Conservation (phyloP, 2,329 filamentous ascomycete genomes). For the Bimuria novae-zelandiae region DNA sequence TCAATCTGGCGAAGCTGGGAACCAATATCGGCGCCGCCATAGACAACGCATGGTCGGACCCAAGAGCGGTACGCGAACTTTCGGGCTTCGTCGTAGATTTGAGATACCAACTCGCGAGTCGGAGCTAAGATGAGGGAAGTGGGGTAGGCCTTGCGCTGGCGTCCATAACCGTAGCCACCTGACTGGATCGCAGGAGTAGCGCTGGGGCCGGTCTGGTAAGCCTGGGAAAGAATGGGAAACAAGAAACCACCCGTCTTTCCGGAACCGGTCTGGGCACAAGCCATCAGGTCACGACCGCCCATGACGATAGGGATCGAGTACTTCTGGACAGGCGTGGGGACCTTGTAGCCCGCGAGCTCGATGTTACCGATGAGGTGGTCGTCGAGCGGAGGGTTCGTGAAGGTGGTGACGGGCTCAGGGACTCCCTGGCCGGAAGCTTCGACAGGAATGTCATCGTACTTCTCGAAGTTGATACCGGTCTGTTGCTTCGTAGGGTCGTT, state of each 20-base stretch:
- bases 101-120: constrained; percentile 96
- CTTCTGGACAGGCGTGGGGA: constrained; percentile 97
- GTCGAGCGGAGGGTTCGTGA: constrained; percentile 94
- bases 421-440: constrained; percentile 94
- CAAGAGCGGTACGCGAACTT: constrained; percentile 99
- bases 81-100: constrained; percentile 96
- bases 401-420: constrained; percentile 85
- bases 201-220: constrained; percentile 87
- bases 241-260: constrained; percentile 99
- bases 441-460: constrained; percentile 99
- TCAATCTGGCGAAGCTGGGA: constrained; percentile 98
- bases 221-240: constrained; percentile 98
- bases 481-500: constrained; percentile 96
- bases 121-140: constrained; percentile 95
- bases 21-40: constrained; percentile 98
- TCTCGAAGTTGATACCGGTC: constrained; percentile 99
- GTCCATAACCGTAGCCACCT: constrained; percentile 72
- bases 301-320: constrained; percentile 99
- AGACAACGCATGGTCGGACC: constrained; percentile 98
- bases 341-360: constrained; percentile 89
- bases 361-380: constrained; percentile 94
- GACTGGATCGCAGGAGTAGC: constrained; percentile 65
- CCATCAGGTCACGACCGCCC: constrained; percentile 97
- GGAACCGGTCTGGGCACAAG: constrained; percentile 98
- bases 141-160: constrained; percentile 96